Base-by-base conservation (phyloP, 1,284 basidiomycete species). In the Phenoliferia sp. region DNA sequence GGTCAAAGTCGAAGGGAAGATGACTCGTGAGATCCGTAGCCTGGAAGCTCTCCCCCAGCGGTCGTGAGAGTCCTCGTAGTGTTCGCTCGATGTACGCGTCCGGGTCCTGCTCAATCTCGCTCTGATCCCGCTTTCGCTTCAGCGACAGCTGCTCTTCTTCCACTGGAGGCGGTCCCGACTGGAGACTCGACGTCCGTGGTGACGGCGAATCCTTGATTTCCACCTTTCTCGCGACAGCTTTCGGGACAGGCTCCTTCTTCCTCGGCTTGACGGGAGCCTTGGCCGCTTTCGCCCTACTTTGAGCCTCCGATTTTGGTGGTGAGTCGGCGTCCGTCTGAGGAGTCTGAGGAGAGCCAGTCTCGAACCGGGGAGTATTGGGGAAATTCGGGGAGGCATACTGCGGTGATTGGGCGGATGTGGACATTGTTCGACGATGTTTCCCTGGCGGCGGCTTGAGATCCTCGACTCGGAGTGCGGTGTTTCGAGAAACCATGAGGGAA, bases 71-170 rank as follows among this genome's bases (percentile, higher is more conserved):
- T 1, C 16, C 60, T 17, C 52, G 33, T 54, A 75, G 62, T 34
- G 69, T 69, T 55, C 64, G 64, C 61, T 74, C 70, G 63, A 74
- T 64, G 59, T 72, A 75, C 1, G 55, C 68, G 34, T 70, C 65
- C 19, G 74, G 73, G 57, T 75, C 70, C 19, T 62, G 55, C 15
- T 70, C 63, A 3, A 70, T 70, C 59, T 75, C 74, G 17, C 74
- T 71, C 39, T 67, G 65, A 52, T 75, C 73, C 17, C 74, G 65
- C 61, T 75, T 75, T 26, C 74, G 65, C 62, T 74, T 75, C 26
- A 67, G 61, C 29, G 66, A 39, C 16, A 66, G 58, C 32, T 66
- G 56, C 54, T 68, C 72, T 28, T 66, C 65, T 34, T 61, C 56
- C 6, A 48, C 32, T n/a, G n/a, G n/a, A n/a, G n/a, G n/a, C n/a